Base-by-base conservation (phyloP, 2,329 filamentous ascomycete species). In the Thielaviopsis populi region DNA sequence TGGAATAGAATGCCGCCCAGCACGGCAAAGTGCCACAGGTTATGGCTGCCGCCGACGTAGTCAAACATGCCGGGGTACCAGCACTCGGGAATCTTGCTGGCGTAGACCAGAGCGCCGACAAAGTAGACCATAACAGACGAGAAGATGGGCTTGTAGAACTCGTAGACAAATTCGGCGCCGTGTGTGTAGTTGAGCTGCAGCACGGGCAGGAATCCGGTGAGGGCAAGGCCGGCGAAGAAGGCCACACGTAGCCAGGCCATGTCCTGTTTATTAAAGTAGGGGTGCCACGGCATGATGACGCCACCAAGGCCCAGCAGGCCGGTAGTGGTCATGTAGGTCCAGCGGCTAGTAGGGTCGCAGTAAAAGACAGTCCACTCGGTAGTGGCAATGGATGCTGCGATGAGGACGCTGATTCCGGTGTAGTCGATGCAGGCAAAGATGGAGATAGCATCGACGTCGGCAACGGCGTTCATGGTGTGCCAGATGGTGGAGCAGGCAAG, bases 341-440 rank as follows among this genome's bases (percentile, higher is more conserved):
- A 94, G 63, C 91, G 87, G 69, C 88, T 91, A 58, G 88, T 70
- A 2, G 94, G 91, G 71, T 99, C 94, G 77, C 94, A 96, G 78
- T 99, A 99, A 75, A 99, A 99, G 27, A 92, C 94, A 0, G 94
- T 96, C 77, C 97, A 99, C 73, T 99, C 94, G 42, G 91, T 96
- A 1, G 94, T 96, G 82, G 97, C 90, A 76, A 99, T 99, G 64
- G 89, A 95, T 10, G 94, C 91, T 1, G 94, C 90, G 62, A 99
- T 94, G 30, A 99, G 82, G 61, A 99, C 79, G 1, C 91, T 96
- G 69, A 99, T 99, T 63, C 94, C 94, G 0, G 94, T 97, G 75
- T 99, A 99, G 74, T 99, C 94, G 66, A 99, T 91, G 73, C 94
- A 99, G 19, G 94, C 94, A 71, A 99, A 97, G 67, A 91, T 87